Evolutionary conservation across 1,284 basidiomycete genomes (phyloP), one percentile per base, ranked within the genome.

Genomic region (Xerocomus subilludens): DNA sequence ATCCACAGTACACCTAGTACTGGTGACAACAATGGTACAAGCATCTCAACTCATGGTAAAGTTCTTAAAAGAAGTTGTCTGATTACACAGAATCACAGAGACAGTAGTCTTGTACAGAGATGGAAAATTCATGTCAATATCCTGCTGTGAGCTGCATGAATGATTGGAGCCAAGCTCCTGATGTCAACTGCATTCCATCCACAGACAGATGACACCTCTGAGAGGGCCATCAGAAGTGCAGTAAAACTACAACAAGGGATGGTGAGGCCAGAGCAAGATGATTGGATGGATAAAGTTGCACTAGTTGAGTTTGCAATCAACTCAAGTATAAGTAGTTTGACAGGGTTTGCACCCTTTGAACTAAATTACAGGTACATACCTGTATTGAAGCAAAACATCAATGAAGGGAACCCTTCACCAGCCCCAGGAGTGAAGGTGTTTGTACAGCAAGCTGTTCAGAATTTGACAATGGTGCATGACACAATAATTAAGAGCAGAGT

Each of bases 101-200:
- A 42, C 38, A 42, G 16, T 42, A 42, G 38, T 42, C 38, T 42
- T 16, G 16, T 9, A 42, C 16, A 42, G 38, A 42, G 21, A 64
- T 30, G 49, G 11, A 8, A 64, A 64, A 6, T 64, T 64, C 25
- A 82, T 78, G 16, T 75, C 71, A 7, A 42, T 16, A 16, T 42
- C 16, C 38, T 42, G 38, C 10, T 42, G 38, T 10, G 38, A 74
- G 53, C 20, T 59, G 8, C 32, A 60, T 60, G 58, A 16, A 30
- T 82, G 18, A 72, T 81, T 4, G 80, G 83, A 2, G 73, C 72
- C 2, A 75, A 80, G 32, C 67, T 81, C 2, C 69, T 74, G 14
- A 79, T 83, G 79, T 82, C 80, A 3, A 81, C 72, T 70, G 25
- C 85, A 11, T 88, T 85, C 70, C 87, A 89, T 58, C 87, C 85